phyloP scores from a whole-genome alignment of 495 filamentous ascomycete genomes.

The Neurospora discreta region DNA sequence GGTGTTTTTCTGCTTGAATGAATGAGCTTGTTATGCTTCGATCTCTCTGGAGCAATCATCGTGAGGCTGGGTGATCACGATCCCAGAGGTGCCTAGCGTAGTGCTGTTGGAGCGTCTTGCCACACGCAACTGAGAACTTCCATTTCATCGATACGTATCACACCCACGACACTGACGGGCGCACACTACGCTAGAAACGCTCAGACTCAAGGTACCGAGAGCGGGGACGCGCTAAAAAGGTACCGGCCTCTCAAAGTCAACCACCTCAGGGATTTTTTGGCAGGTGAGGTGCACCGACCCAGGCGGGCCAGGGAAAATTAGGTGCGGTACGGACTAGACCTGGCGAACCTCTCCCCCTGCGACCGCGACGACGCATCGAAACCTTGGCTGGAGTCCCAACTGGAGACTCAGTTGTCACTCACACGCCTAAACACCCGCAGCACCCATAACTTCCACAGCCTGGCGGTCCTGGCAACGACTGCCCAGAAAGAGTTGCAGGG shows the following conservation, averaged over 20 bases:
- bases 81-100: background rate
- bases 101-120: background rate
- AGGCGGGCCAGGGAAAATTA: background rate
- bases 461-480: background rate
- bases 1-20: background rate
- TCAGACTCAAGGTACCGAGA: background rate
- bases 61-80: background rate
- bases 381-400: background rate
- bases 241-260: background rate
- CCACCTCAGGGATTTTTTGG: background rate
- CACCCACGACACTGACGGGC: background rate
- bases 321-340: background rate
- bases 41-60: background rate
- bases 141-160: background rate
- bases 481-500: conserved; percentile 6
- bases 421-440: background rate
- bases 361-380: background rate
- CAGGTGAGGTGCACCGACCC: background rate
- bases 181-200: background rate
- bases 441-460: background rate
- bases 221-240: background rate
- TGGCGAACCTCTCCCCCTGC: background rate
- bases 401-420: background rate
- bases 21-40: background rate
- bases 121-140: background rate